Evolutionary conservation across 2,329 filamentous ascomycete genomes (phyloP), one percentile per base, ranked within the genome.

Genomic region (Epicoccum nigrum): DNA sequence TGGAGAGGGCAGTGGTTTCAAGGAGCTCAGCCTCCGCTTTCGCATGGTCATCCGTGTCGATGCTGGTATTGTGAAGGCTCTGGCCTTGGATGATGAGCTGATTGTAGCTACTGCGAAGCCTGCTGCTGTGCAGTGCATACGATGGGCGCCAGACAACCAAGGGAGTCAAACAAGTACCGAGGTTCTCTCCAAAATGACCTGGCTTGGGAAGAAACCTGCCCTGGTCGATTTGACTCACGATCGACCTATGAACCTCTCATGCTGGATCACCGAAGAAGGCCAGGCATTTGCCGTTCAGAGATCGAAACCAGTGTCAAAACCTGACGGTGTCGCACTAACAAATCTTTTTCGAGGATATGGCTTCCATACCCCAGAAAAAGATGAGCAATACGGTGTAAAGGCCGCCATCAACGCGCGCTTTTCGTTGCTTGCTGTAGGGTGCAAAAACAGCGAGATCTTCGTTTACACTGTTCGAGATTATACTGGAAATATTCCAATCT

Each of bases 21-120:
- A 86, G 45, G 94, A 99, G 74, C 85, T 96, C 48, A 96, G 88
- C 64, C 82, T 99, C 40, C 88, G 91, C 9, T 99, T 99, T 74
- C 85, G 93, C 50, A 96, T 97, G 89, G 93, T 96, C 12, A 97
- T 99, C 68, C 95, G 96, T 70, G 91, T 99, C 15, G 94, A 99
- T 74, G 94, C 94, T 2, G 94, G 94, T 2, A 97, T 99, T 63
- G 86, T 87, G 61, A 90, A 87, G 65, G 91, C 90, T 9, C 77
- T 97, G 46, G 93, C 94, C 2, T 81, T 97, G 17, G 94, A 97
- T 60, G 90, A 96, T 48, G 94, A 97, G 72, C 79, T 99, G 32
- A 81, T 97, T 17, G 92, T 99, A 44, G 90, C 94, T 4, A 99
- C 94, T 0, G 81, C 85, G 50, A 96, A 94, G 67, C 94, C 94